Base-by-base conservation (phyloP, 768 basidiomycete genomes). In the Hydnum rufescens region DNA sequence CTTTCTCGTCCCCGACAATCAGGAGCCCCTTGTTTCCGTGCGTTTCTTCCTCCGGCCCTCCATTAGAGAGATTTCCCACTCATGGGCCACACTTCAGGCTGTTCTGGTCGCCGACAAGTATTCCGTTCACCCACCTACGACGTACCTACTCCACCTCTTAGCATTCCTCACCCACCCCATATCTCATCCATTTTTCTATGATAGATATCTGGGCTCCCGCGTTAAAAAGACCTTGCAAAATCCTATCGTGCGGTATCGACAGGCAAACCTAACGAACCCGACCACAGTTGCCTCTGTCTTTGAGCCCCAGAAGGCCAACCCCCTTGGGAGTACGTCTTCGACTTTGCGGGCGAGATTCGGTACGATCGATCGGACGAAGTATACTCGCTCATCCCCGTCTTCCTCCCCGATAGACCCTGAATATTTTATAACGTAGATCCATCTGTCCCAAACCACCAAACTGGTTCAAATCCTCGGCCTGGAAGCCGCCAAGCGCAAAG, bases 311-410 rank as follows among this genome's bases (percentile, higher is more conserved):
- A 74, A 55, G 83, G 81, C 51, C 68, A 74, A 57, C 64, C 71
- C n/a, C 70, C 78, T 3, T 90, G 79, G 64, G 71, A 78, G 53
- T 80, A 82, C 64, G 81, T 89, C 22, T 88, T 88, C 63, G 87
- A 90, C 67, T 75, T 80, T 58, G 81, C 82, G 2, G 87, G 87
- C 42, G 86, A 89, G 64, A 68, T 83, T 53, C 74, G 74, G 52
- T 73, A 74, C 59, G 83, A 86, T 64, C 74, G 84, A 46, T 74
- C 75, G 29, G 83, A 86, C 63, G 68, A 77, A 71, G 84, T 82
- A 62, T 19, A 39, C 8, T 19, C 34, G 8, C 34, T 39, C 34
- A 8, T 39, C 34, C 34, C 47, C 49, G 54, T 47, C 31, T 51
- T 49, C 46, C 53, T 51, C 5, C 51, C 2, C 13, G 18, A 51